Percentiles rank a stretch among this genome's conserved stretches.
These are phyloP conservation scores for Collybia nuda DNA, from an alignment of 768 basidiomycete species.

Conservation along the genomic window DNA sequence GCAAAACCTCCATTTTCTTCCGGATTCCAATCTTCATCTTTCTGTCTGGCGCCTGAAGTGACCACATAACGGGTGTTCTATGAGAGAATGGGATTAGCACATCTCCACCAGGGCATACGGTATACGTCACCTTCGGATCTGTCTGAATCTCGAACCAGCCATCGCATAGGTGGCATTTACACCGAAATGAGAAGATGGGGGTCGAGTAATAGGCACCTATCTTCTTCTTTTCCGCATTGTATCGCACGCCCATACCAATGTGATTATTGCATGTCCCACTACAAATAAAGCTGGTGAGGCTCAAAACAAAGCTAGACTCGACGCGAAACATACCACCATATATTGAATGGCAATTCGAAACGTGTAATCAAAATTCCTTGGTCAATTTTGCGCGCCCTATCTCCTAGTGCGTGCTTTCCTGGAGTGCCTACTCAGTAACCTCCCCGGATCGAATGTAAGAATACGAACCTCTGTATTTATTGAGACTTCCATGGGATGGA, in stretches of 20 bases:
- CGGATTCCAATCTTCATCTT: constrained; percentile 96
- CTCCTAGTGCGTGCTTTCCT: constrained; percentile 95
- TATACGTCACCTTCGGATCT: constrained; percentile 78
- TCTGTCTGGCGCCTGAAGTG: constrained; percentile 86
- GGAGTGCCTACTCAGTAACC: constrained; percentile 8
- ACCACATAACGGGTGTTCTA: constrained; percentile 97
- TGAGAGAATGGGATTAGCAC: no score
- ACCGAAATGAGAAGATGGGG: constrained; percentile 91
- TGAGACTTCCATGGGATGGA: constrained; percentile 64
- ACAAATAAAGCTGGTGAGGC: constrained; percentile 8
- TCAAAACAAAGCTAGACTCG: background rate
- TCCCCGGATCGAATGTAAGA: background rate
- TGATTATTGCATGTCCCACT: constrained; percentile 95
- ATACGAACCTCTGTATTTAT: constrained; percentile 62
- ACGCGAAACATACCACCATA: constrained; percentile 75
- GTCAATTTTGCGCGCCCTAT: constrained; percentile 92
- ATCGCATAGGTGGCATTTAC: constrained; percentile 95
- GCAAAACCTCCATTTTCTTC: constrained; percentile 94
- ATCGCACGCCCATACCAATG: constrained; percentile 99
- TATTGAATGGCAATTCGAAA: constrained; percentile 95
- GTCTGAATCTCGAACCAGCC: constrained; percentile 99
- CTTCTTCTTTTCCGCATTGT: constrained; percentile 99
- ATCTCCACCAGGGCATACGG: no score
- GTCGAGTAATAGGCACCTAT: constrained; percentile 94
- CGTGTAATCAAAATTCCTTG: constrained; percentile 94